Base-by-base conservation (phyloP, 1,139 yeast genomes). In the Nakaseomyces sp. region DNA sequence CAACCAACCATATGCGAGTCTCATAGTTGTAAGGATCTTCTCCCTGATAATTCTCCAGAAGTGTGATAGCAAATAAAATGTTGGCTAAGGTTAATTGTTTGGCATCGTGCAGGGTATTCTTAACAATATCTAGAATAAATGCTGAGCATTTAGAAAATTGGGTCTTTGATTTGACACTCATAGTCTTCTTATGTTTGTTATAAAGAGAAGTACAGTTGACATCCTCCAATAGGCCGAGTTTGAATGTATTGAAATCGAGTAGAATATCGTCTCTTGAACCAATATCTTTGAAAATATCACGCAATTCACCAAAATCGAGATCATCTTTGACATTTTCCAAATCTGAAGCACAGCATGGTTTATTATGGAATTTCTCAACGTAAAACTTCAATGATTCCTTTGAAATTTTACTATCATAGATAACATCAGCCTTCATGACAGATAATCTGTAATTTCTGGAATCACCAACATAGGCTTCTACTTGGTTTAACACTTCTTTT, bases 1-100 rank as follows among this genome's bases (percentile, higher is more conserved):
- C 73, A 44, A 85, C 70, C 37, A 88, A 67, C 91, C 94, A 85
- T 5, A 56, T 45, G 8, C 50, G 43, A 12, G 61, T 58, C 16
- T 57, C 60, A 41, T 49, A 60, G 35, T 61, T 61, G 41, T 54
- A 49, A 8, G 54, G 55, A 41, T 60, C 65, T 20, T 50, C 47
- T 6, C 18, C 42, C 45, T 59, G 64, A 45, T 60, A 60, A 18
- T 53, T 54, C 41, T 60, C 64, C 24, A 61, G 38, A 1, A 60
- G 28, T 3, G 58, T 43, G 18, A 61, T 31, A 1, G 53, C 47
- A 9, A 56, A 47, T 12, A 59, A 28, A 5, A 42, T 18, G 9
- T 42, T 26, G n/a, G 16, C 51, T 49, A 40, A 55, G 52, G 3
- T 47, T 40, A 15, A 54, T 20, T 5, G 44, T 45, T 9, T 45